These are phyloP conservation scores for Trypanosoma boissoni DNA, from an alignment of 208 protist species.

Conservation along the genomic window DNA sequence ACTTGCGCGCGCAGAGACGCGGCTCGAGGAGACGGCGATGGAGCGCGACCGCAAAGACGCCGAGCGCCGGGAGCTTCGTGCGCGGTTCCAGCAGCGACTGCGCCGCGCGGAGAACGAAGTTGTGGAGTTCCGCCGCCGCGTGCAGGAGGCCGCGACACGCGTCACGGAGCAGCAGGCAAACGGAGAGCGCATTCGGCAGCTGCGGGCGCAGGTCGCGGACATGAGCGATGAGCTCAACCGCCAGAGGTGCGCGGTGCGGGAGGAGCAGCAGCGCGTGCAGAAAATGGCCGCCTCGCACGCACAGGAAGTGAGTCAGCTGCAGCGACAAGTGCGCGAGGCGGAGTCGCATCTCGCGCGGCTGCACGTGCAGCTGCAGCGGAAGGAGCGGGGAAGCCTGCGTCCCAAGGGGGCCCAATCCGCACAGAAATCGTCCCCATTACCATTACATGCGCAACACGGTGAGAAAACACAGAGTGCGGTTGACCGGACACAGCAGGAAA, in stretches of 20 bases:
- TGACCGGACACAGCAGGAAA: constrained; percentile 23
- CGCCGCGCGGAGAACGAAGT: constrained; percentile 37
- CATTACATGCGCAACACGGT: no score
- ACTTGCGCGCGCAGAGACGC: constrained; percentile 32
- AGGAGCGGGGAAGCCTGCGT: constrained; percentile 35
- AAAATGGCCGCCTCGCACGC: constrained; percentile 35
- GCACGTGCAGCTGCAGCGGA: constrained; percentile 30
- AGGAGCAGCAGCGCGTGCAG: constrained; percentile 32
- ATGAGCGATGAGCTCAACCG: constrained; percentile 49
- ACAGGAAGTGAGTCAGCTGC: constrained; percentile 48
- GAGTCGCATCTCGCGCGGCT: constrained; percentile 32
- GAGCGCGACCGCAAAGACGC: constrained; percentile 34
- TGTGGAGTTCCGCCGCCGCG: constrained; percentile 35
- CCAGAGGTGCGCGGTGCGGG: constrained; percentile 33
- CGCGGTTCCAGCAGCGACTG: constrained; percentile 41
- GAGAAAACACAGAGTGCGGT: background rate
- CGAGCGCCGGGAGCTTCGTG: constrained; percentile 29
- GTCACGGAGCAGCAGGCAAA: constrained; percentile 23
- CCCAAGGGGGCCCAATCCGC: constrained; percentile 1
- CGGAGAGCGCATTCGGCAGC: constrained; percentile 33
- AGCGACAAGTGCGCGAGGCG: constrained; percentile 38
- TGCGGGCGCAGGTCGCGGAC: constrained; percentile 35
- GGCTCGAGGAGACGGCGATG: constrained; percentile 49
- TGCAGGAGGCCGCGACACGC: constrained; percentile 37
- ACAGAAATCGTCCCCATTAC: background rate